Percentiles rank a stretch among this genome's conserved stretches.
These are phyloP conservation scores for Trypanosoma mega DNA, from an alignment of 208 protist species.

Conservation along the genomic window DNA sequence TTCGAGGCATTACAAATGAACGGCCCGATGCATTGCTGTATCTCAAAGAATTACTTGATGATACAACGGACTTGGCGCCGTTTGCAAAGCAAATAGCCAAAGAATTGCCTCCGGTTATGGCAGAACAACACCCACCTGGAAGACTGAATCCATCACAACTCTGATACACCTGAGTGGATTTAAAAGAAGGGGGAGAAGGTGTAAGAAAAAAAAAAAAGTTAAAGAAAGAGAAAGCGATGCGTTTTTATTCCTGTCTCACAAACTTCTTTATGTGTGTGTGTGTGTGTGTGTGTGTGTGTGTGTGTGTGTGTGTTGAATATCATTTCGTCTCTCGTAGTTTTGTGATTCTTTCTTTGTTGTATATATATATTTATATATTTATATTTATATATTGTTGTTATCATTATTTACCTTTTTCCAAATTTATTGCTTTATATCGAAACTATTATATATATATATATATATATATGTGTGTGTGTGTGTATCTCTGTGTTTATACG, in stretches of 20 bases:
- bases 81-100: slow-evolving; percentile 64
- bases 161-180: no score
- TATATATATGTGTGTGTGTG: neutral
- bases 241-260: no score
- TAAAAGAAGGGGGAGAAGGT: no score
- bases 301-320: no score
- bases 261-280: neutral
- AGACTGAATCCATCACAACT: slow-evolving; percentile 60
- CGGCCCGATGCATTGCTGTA: slow-evolving; percentile 75
- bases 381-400: neutral
- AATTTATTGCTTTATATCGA: neutral
- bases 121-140: slow-evolving; percentile 61
- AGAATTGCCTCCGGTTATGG: slow-evolving; percentile 63
- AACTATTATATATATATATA: neutral
- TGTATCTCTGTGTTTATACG: neutral
- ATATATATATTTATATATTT: slow-evolving; percentile 17
- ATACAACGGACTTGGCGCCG: slow-evolving; percentile 79
- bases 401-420: slow-evolving; percentile 1
- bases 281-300: slow-evolving; percentile 2
- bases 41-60: slow-evolving; percentile 84
- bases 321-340: no score
- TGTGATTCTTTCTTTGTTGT: no score
- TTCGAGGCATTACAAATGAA: slow-evolving; percentile 70
- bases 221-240: no score
- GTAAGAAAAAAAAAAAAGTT: no score